Base-by-base conservation (phyloP, 805 yeast species). In the Saturnispora saitoi region DNA sequence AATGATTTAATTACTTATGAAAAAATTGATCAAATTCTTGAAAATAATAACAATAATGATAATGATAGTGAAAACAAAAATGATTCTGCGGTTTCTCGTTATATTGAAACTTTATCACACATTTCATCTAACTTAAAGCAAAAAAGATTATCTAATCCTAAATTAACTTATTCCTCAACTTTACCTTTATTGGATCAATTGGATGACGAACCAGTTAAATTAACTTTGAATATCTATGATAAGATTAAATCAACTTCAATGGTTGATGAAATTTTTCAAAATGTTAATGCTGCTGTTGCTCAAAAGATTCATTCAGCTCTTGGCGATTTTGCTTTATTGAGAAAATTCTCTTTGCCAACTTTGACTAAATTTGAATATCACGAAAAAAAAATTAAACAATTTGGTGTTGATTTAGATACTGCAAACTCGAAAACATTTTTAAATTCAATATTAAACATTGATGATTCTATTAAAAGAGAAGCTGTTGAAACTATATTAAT, bases 261-360 rank as follows among this genome's bases (percentile, higher is more conserved):
- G 37, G 69, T 87, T 26, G 76, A 82, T 42, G 98, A 93, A 66
- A 73, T 93, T 30, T 76, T 81, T 58, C 81, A 83, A 57, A 86
- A 81, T 62, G 95, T 83, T 4, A 91, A 93, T 66, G 72, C 80
- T 39, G 86, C 95, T 1, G 80, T 93, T 48, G 99, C 98, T 1
- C 86, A 87, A 54, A 80, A 76, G 57, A 68, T 84, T 14, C 83
- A 83, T 58, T 78, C 91, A 1, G 77, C 75, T 4, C 70, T 91
- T 36, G 96, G 97, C 0, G 89, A 84, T 54, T 66, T 72, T 45
- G 86, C 98, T 0, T 77, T 93, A 41, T 76, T 93, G 58, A 83
- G 98, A 66, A 84, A 95, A 61, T 95, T 90, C 56, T 75, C 86
- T 3, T 78, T 84, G 54, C 99, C 99, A 24, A 80, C 91, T 4